Conservation (phyloP, 192 early-diverging fungal genomes). For the Coemansia sp. region DNA sequence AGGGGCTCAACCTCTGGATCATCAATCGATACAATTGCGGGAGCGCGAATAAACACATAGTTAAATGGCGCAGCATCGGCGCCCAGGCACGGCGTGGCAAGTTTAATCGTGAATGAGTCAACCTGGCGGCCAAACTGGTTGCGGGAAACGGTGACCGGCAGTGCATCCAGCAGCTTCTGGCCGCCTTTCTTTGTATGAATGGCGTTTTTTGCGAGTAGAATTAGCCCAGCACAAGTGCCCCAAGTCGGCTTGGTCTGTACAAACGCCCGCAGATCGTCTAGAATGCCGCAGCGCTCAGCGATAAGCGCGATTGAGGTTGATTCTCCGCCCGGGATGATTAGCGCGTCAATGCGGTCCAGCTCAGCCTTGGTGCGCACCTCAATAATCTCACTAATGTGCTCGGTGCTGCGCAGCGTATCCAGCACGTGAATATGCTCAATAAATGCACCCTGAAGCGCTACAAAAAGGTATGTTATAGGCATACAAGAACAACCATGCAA, state of each 20-base stretch:
- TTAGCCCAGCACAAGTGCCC: conserved; percentile 98
- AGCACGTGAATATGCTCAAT: conserved; percentile 87
- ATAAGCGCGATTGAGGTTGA: conserved; percentile 91
- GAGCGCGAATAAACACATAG: conserved; percentile 94
- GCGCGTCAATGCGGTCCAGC: conserved; percentile 73
- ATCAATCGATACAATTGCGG: conserved; percentile 72
- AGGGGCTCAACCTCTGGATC: conserved; percentile 75
- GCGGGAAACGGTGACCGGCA: conserved; percentile 81
- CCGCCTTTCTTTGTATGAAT: conserved; percentile 80
- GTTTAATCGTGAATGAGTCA: conserved; percentile 80
- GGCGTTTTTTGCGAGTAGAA: conserved; percentile 79
- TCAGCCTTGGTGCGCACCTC: conserved; percentile 71
- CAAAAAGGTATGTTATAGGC: not conserved
- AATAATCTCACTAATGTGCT: conserved; percentile 32
- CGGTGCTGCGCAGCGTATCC: conserved; percentile 63
- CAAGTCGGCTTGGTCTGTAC: conserved; percentile 75
- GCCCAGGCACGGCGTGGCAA: conserved; percentile 60
- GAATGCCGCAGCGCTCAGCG: conserved; percentile 80
- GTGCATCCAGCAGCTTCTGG: conserved; percentile 78
- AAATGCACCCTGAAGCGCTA: conserved; percentile 96
- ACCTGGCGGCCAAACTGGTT: conserved; percentile 95
- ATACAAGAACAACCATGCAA: not conserved
- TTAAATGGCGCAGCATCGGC: conserved; percentile 45
- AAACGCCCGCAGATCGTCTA: conserved; percentile 78
- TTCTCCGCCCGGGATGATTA: conserved; percentile 96